Conservation (phyloP, 2,329 filamentous ascomycete genomes). For the Pseudocercospora crystallina region DNA sequence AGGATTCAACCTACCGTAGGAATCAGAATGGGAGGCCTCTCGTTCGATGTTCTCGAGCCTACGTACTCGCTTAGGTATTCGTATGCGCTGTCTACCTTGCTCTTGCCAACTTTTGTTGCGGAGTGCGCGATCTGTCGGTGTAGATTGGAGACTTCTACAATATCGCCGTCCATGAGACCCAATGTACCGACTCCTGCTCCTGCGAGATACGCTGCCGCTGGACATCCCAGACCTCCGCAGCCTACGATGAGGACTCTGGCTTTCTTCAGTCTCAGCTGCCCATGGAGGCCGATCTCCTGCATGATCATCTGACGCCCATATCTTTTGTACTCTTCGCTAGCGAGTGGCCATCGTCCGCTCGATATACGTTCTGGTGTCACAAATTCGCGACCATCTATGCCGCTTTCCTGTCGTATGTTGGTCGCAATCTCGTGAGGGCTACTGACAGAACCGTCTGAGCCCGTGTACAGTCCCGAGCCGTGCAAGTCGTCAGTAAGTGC, state of each 20-base stretch:
- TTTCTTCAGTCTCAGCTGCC: slow-evolving; percentile 71
- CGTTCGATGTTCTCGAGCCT: slow-evolving; percentile 2
- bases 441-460: slow-evolving; percentile 13
- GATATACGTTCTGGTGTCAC: slow-evolving; percentile 12
- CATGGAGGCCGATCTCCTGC: slow-evolving; percentile 73
- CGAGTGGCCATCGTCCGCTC: slow-evolving; percentile 63
- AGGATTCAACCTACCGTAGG: slow-evolving; percentile 61
- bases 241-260: slow-evolving; percentile 79
- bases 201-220: slow-evolving; percentile 87
- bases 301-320: slow-evolving; percentile 93
- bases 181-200: slow-evolving; percentile 83
- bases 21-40: slow-evolving; percentile 10
- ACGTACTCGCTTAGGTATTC: slow-evolving; percentile 46
- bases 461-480: slow-evolving; percentile 10
- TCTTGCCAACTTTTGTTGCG: slow-evolving; percentile 67
- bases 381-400: slow-evolving; percentile 17
- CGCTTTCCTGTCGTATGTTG: slow-evolving; percentile 24
- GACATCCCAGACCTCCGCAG: slow-evolving; percentile 85
- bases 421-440: slow-evolving; percentile 19
- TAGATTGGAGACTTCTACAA: slow-evolving; percentile 84
- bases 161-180: slow-evolving; percentile 83
- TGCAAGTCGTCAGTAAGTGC: slow-evolving; percentile 30
- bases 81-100: slow-evolving; percentile 74
- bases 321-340: slow-evolving; percentile 72
- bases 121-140: slow-evolving; percentile 87